These are phyloP conservation scores for Trichoderma semiorbis DNA, from an alignment of 2,329 filamentous ascomycete genomes.

Conservation along the genomic window DNA sequence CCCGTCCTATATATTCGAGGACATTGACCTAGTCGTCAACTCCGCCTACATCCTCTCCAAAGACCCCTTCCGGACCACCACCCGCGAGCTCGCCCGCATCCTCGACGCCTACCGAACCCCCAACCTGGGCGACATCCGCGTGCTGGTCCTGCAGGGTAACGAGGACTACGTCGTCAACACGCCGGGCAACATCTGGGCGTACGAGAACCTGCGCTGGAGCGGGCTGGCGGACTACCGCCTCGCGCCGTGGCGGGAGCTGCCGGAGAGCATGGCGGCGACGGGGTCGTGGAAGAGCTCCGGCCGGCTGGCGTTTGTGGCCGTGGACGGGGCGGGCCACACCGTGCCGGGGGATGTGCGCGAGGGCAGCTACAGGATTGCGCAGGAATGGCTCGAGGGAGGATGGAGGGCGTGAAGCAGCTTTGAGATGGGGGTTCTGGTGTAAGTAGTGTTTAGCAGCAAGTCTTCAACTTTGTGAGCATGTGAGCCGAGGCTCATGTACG, in stretches of 20 bases:
- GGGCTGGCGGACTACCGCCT: constrained; percentile 41
- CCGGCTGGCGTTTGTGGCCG: constrained; percentile 24
- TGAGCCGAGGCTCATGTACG: not conserved
- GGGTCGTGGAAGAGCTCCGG: constrained; percentile 24
- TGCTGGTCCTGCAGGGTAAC: constrained; percentile 27
- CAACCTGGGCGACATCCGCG: constrained; percentile 20
- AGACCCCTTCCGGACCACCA: constrained; percentile 11
- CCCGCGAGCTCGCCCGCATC: constrained; percentile 17
- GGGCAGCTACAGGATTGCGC: constrained; percentile 22
- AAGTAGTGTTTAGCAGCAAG: not conserved
- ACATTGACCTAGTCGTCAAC: constrained; percentile 93
- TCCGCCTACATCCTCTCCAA: constrained; percentile 35
- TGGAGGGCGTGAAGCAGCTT: constrained; percentile 1
- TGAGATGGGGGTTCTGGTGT: not conserved
- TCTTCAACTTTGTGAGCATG: not conserved
- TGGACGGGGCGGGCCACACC: constrained; percentile 24
- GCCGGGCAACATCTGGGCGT: constrained; percentile 34
- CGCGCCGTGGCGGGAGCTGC: constrained; percentile 25
- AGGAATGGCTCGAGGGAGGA: constrained; percentile 23
- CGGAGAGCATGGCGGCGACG: constrained; percentile 10
- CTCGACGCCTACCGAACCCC: constrained; percentile 20
- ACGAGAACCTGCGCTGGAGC: constrained; percentile 40
- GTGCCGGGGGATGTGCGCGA: constrained; percentile 22
- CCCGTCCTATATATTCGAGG: constrained; percentile 78
- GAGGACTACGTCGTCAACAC: constrained; percentile 24